Evolutionary conservation across 306 rosid genomes (phyloP).

Genomic region (Gillenia trifoliata): DNA sequence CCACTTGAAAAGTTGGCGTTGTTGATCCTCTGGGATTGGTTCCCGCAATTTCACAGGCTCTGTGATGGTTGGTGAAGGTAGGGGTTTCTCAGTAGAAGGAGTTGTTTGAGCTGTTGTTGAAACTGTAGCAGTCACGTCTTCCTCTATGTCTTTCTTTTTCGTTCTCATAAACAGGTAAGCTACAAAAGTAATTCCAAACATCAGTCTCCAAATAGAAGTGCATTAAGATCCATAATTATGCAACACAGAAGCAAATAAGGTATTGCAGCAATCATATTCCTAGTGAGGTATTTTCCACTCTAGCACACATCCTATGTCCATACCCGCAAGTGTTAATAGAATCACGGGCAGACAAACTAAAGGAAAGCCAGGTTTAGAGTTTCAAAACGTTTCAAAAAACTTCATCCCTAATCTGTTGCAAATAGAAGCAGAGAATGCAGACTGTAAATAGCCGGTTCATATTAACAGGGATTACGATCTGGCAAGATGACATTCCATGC

Average conservation of each 20-base stretch:
- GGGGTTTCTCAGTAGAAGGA: conserved; percentile 31
- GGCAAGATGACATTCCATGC: background rate
- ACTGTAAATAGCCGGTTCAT: background rate
- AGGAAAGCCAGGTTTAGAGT: background rate
- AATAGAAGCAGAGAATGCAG: background rate
- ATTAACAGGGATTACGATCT: background rate
- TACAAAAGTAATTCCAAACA: conserved; percentile 36
- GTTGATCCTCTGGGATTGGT: conserved; percentile 72
- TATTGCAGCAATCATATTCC: background rate
- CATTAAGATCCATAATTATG: background rate
- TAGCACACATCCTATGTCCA: background rate
- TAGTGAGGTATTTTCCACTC: background rate
- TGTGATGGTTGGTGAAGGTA: conserved; percentile 25
- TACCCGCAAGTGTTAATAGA: background rate
- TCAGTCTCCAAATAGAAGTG: conserved; percentile 27
- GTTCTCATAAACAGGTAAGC: conserved; percentile 69
- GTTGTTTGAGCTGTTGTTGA: conserved; percentile 39
- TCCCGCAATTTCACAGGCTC: conserved; percentile 46
- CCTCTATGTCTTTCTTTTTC: conserved; percentile 58
- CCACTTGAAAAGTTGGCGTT: conserved; percentile 79
- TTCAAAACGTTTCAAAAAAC: background rate
- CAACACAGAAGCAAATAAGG: background rate
- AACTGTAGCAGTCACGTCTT: conserved; percentile 27
- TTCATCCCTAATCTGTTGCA: background rate
- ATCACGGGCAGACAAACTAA: background rate